A percentile compares a stretch with the other conserved stretches of the same genome.
Conservation (phyloP, 164 flowering plant species). For the Akebia trifoliata region DNA sequence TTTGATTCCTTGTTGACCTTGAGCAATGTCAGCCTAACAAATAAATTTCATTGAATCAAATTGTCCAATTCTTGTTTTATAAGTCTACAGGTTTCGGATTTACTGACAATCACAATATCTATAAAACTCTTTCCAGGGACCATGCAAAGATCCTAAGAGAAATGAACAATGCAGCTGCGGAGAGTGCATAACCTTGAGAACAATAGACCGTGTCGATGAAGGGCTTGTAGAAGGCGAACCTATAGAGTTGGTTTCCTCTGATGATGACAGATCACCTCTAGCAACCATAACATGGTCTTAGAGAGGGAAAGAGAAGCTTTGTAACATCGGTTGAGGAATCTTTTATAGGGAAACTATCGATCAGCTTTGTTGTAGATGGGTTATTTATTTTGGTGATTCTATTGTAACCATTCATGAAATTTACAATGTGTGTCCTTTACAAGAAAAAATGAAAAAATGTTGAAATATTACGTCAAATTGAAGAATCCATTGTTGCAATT, state of each 20-base stretch:
- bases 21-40: too few species aligned
- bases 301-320: neutral
- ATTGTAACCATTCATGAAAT: too few species aligned
- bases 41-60: neutral
- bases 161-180: constrained; percentile 19
- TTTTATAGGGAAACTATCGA: neutral
- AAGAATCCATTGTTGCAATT: too few species aligned
- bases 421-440: too few species aligned
- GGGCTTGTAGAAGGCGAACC: constrained; percentile 11
- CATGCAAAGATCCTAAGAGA: neutral
- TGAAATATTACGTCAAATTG: too few species aligned
- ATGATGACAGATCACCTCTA: neutral
- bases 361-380: neutral
- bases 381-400: too few species aligned
- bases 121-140: constrained; percentile 11
- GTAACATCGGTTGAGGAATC: neutral
- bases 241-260: constrained; percentile 1
- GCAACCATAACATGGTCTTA: constrained; percentile 6
- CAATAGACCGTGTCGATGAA: neutral
- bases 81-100: neutral
- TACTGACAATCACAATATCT: constrained; percentile 3
- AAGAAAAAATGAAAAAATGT: too few species aligned
- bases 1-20: too few species aligned
- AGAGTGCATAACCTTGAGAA: constrained; percentile 8
- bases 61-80: neutral